Percentiles rank a stretch among this genome's conserved stretches.
Conservation (phyloP, 2,329 filamentous ascomycete genomes). For the Cercospora sojina region DNA sequence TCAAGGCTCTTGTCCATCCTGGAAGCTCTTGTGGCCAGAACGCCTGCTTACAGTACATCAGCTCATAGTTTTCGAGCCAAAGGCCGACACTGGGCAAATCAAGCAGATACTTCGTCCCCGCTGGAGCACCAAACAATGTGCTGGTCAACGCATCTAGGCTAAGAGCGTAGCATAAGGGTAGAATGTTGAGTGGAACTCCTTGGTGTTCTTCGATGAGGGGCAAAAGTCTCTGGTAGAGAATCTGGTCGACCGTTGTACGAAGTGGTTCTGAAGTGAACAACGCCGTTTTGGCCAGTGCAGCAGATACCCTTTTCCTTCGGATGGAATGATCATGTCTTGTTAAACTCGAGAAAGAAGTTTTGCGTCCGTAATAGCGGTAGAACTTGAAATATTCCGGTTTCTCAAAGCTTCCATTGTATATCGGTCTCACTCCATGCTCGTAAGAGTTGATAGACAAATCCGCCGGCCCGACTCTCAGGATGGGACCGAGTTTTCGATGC, state of each 20-base stretch:
- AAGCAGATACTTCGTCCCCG: neutral
- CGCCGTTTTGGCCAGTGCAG: neutral
- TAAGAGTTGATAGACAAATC: neutral
- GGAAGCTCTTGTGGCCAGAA: neutral
- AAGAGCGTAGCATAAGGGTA: neutral
- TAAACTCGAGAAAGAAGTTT: neutral
- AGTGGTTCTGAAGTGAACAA: neutral
- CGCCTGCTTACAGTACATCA: neutral
- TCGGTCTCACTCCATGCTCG: neutral
- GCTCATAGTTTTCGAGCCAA: neutral
- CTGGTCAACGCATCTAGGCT: neutral
- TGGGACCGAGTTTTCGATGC: neutral
- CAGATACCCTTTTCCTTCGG: neutral
- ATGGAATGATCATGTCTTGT: neutral
- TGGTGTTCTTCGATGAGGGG: neutral
- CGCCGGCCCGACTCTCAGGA: neutral
- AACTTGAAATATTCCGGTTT: neutral
- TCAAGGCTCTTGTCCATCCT: neutral
- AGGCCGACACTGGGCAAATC: neutral
- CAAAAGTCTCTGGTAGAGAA: neutral
- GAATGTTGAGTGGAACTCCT: neutral
- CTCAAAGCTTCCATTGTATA: neutral
- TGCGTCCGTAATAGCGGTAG: neutral
- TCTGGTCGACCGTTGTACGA: neutral
- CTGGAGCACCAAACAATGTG: neutral